phyloP scores from a whole-genome alignment of 2,329 filamentous ascomycete species.

The Allantophomopsis lycopodina region DNA sequence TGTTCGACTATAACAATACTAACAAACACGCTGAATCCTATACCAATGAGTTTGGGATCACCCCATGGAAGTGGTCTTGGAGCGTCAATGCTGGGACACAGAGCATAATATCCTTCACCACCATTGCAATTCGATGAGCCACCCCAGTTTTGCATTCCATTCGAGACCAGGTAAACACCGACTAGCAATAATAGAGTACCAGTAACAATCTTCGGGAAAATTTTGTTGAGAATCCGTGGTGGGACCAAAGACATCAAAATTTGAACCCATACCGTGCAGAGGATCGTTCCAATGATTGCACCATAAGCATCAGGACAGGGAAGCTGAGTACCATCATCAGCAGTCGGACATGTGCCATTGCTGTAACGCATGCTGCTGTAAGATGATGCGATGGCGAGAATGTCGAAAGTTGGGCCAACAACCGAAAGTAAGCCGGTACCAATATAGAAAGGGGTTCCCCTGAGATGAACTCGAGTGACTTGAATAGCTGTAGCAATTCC shows the following conservation, averaged over 20 bases:
- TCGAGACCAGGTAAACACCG: slow-evolving; percentile 46
- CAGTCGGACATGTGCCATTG: slow-evolving; percentile 46
- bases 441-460: slow-evolving; percentile 45
- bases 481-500: slow-evolving; percentile 52
- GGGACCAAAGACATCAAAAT: slow-evolving; percentile 7
- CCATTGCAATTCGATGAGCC: slow-evolving; percentile 41
- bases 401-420: slow-evolving; percentile 54
- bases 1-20: slow-evolving; percentile 55
- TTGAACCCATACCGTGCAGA: slow-evolving; percentile 39
- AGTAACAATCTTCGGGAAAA: too few relatives aligned
- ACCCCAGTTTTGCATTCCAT: slow-evolving; percentile 56
- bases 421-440: slow-evolving; percentile 56
- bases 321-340: slow-evolving; percentile 38
- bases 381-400: slow-evolving; percentile 48
- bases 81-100: slow-evolving; percentile 44
- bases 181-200: slow-evolving; percentile 45
- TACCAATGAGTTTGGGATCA: slow-evolving; percentile 47
- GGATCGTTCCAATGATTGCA: slow-evolving; percentile 41
- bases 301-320: slow-evolving; percentile 56
- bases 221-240: too few relatives aligned
- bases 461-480: slow-evolving; percentile 52
- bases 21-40: slow-evolving; percentile 54
- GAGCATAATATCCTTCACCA: slow-evolving; percentile 30
- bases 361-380: slow-evolving; percentile 49
- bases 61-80: slow-evolving; percentile 43